Evolutionary conservation across 805 yeast genomes (phyloP), one percentile per base, ranked within the genome.

Genomic region (Pichia heedii): DNA sequence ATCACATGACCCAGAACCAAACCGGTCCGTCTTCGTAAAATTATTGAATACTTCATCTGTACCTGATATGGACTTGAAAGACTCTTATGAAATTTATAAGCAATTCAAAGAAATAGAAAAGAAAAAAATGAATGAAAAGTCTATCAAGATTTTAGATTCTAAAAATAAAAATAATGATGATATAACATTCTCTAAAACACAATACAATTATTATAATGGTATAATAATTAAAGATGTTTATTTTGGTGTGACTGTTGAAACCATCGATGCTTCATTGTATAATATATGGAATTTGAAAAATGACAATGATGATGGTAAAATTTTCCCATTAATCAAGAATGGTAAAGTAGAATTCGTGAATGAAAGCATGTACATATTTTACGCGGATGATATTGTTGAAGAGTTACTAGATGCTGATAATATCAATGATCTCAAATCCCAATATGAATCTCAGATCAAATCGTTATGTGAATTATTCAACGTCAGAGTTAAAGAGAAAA

Each of bases 1-100:
- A 53, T 75, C 89, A 2, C 93, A 84, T 48, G 96, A 85, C 59
- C 76, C 74, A 3, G 96, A 86, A 50, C 96, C 96, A 0, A 69
- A 76, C 41, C 62, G 95, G 47, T 75, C 82, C 11, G 90, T 87
- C 0, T 79, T 74, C 50, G 69, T 87, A n/a, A 62, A 67, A 40
- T 59, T 68, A 37, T 55, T 58, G 7, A 45, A 52, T 12, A 49
- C 43, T 1, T 56, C 67, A 0, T 53, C 48, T 10, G 44, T 65
- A 2, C 85, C 87, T 0, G 52, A 56, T 11, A 52, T 70, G 36
- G 65, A 71, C 2, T 60, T 82, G n/a, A 63, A 63, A 24, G 73
- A 73, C 40, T 73, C 74, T 0, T 53, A 70, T 20, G 52, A 57
- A 5, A 53, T 61, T 5, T 50, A 61, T n/a, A 63, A 65, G 37